phyloP scores from a whole-genome alignment of 306 rosid genomes.

The Coriaria nepalensis region DNA sequence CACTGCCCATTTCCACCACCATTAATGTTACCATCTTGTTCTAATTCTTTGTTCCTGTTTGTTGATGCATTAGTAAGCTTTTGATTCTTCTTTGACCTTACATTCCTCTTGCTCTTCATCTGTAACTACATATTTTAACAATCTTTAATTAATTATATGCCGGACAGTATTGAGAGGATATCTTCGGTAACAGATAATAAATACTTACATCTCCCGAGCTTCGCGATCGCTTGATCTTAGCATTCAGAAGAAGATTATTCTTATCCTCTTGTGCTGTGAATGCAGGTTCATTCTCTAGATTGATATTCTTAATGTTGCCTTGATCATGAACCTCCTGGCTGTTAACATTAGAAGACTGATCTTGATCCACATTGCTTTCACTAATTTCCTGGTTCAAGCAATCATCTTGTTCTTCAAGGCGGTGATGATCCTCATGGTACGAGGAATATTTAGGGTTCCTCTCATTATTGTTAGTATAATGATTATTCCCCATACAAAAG shows the following conservation, averaged over 20 bases:
- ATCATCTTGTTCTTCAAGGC: constrained; percentile 15
- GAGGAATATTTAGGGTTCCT: neutral
- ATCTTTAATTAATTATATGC: no score
- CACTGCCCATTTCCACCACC: constrained; percentile 27
- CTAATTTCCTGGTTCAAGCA: constrained; percentile 23
- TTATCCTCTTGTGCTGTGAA: constrained; percentile 19
- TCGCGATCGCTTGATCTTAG: constrained; percentile 35
- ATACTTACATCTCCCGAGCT: constrained; percentile 33
- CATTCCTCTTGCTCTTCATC: constrained; percentile 24
- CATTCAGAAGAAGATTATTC: constrained; percentile 7
- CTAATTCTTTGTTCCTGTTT: constrained; percentile 22
- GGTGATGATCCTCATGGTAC: neutral
- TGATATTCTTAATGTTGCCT: constrained; percentile 4
- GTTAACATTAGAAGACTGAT: no score
- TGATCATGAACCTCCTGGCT: neutral
- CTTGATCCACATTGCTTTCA: constrained; percentile 11
- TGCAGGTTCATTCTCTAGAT: constrained; percentile 12
- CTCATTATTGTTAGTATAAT: constrained; percentile 8
- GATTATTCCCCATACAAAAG: constrained; percentile 23
- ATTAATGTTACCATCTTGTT: constrained; percentile 22
- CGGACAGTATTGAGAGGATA: no score
- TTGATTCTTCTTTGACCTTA: constrained; percentile 34
- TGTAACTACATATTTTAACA: constrained; percentile 21
- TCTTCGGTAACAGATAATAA: neutral
- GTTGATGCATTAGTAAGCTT: constrained; percentile 13